A percentile compares a stretch with the other conserved stretches of the same genome.
phyloP scores from a whole-genome alignment of 768 basidiomycete genomes.

The Leccinum fibrillosum region DNA sequence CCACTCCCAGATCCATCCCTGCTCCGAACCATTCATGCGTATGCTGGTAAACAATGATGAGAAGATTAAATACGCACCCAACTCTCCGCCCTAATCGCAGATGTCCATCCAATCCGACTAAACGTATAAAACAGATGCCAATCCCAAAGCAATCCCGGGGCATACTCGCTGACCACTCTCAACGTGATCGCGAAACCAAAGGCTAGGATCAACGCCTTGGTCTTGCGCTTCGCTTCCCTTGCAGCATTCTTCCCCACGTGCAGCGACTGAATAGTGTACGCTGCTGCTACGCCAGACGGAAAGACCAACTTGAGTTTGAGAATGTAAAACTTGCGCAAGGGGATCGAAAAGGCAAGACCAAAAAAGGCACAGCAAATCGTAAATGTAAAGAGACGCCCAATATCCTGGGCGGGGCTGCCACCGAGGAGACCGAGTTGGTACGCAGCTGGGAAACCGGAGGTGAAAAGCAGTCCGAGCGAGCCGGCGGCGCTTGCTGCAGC shows the following conservation, averaged over 20 bases:
- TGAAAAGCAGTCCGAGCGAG: constrained; percentile 57
- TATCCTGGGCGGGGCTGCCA: constrained; percentile 44
- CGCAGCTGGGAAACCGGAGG: constrained; percentile 58
- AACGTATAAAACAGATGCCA: constrained; percentile 1
- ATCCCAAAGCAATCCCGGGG: not conserved
- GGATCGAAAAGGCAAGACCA: constrained; percentile 65
- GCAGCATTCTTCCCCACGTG: constrained; percentile 52
- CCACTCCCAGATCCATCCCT: constrained; percentile 26
- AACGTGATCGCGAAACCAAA: constrained; percentile 47
- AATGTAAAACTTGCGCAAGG: constrained; percentile 59
- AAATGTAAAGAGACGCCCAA: constrained; percentile 55
- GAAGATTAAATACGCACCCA: constrained; percentile 24
- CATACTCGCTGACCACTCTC: constrained; percentile 19
- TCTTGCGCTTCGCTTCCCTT: constrained; percentile 52
- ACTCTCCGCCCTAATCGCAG: not conserved
- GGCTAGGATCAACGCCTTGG: constrained; percentile 44
- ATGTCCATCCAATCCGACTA: not conserved
- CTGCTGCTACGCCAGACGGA: constrained; percentile 64
- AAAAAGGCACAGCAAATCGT: constrained; percentile 55
- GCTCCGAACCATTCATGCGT: constrained; percentile 33
- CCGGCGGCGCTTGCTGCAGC: constrained; percentile 42
- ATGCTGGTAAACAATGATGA: not conserved
- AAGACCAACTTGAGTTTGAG: constrained; percentile 61
- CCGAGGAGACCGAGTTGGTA: constrained; percentile 52
- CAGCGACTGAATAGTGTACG: constrained; percentile 59